phyloP scores from a whole-genome alignment of 2,329 filamentous ascomycete genomes.

The Lomentospora prolificans region DNA sequence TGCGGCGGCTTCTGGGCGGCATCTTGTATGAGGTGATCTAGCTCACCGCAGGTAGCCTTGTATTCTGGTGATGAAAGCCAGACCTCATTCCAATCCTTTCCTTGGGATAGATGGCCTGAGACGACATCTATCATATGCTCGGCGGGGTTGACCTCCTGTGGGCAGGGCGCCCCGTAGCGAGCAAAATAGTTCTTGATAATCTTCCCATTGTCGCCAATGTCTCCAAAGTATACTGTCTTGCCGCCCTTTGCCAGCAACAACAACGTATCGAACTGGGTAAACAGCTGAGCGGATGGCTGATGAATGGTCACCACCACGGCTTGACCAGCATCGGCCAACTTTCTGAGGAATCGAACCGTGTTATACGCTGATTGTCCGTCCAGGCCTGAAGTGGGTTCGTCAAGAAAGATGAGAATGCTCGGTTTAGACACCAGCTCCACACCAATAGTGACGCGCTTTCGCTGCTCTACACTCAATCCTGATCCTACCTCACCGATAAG shows the following conservation, averaged over 20 bases:
- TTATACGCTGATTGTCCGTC: conserved; percentile 61
- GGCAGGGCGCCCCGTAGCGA: conserved; percentile 53
- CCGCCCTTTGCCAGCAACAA: conserved; percentile 56
- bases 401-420: conserved; percentile 48
- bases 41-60: conserved; percentile 45
- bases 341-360: conserved; percentile 55
- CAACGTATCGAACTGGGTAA: conserved; percentile 56
- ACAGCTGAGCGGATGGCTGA: conserved; percentile 57
- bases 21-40: conserved; percentile 50
- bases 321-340: conserved; percentile 56
- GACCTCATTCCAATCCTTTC: conserved; percentile 56
- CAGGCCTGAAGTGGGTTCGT: conserved; percentile 55
- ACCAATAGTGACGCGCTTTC: conserved; percentile 48
- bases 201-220: conserved; percentile 46
- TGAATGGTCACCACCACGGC: conserved; percentile 62
- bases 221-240: conserved; percentile 57
- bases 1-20: conserved; percentile 35
- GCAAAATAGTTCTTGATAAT: conserved; percentile 56
- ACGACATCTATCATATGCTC: conserved; percentile 64
- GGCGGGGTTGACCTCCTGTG: conserved; percentile 56
- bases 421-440: conserved; percentile 54
- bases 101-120: conserved; percentile 38
- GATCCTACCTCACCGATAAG: conserved; percentile 40
- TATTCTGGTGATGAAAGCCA: conserved; percentile 59
- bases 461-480: conserved; percentile 41